Conservation (phyloP, 306 rosid genomes). For the Macrotyloma uniflorum region DNA sequence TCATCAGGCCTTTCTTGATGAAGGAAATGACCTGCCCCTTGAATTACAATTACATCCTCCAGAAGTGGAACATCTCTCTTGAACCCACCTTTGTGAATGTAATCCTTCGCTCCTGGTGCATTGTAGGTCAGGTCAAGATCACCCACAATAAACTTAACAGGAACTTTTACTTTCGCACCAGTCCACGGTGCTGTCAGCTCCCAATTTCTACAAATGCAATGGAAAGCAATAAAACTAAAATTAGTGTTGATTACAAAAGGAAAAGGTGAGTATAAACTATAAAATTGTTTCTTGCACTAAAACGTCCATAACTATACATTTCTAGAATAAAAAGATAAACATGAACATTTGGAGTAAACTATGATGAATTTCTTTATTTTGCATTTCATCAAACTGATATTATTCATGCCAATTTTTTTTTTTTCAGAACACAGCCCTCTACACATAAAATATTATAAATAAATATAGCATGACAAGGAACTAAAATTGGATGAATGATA, state of each 20-base stretch:
- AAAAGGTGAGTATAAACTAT: not conserved
- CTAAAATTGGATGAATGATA: too few species aligned
- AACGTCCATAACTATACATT: too few species aligned
- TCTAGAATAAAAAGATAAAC: too few species aligned
- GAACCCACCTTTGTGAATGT: conserved; percentile 76
- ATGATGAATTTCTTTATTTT: too few species aligned
- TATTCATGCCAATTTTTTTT: too few species aligned
- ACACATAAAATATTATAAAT: too few species aligned
- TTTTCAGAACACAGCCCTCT: too few species aligned
- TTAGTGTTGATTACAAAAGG: not conserved
- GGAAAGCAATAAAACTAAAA: not conserved
- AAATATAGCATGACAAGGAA: too few species aligned
- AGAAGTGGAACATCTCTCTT: conserved; percentile 70
- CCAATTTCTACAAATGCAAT: conserved; percentile 65
- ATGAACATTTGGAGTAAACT: too few species aligned
- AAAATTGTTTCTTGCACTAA: not conserved
- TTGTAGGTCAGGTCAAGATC: conserved; percentile 73
- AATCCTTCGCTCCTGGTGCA: conserved; percentile 59
- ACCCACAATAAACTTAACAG: conserved; percentile 78
- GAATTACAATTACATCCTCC: conserved; percentile 65
- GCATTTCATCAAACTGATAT: too few species aligned
- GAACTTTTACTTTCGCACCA: conserved; percentile 64
- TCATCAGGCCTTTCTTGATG: conserved; percentile 67
- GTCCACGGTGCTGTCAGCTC: conserved; percentile 78
- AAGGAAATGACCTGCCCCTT: conserved; percentile 80